Evolutionary conservation across 2,329 filamentous ascomycete species (phyloP).

Genomic region (Colletotrichum kahawae): DNA sequence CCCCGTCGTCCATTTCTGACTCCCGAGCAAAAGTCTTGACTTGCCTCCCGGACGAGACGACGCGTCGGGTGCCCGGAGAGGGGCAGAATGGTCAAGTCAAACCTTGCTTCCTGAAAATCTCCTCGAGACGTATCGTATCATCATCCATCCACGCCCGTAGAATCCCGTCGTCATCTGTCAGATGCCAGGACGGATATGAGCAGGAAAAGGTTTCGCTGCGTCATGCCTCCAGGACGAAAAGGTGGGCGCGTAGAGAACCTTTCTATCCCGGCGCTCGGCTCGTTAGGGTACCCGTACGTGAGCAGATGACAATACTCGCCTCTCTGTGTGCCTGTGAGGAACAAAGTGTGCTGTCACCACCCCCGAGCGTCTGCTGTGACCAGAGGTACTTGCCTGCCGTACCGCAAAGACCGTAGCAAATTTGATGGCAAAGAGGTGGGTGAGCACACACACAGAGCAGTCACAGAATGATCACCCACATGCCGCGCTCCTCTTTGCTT

Average conservation of each 20-base stretch:
- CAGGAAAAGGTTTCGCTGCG: not conserved
- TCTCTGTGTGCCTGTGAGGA: not conserved
- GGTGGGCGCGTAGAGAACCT: not conserved
- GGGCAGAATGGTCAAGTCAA: not conserved
- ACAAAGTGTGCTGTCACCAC: not conserved
- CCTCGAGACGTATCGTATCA: no score
- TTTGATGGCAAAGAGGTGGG: slow-evolving; percentile 1
- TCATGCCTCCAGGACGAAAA: not conserved
- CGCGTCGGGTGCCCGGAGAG: not conserved
- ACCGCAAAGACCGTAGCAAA: slow-evolving; percentile 2
- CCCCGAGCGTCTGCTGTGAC: not conserved
- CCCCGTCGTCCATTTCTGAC: not conserved
- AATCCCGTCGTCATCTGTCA: not conserved
- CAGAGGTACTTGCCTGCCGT: not conserved
- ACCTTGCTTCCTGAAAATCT: not conserved
- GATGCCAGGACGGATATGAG: not conserved
- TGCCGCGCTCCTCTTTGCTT: slow-evolving; percentile 16
- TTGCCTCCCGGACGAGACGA: not conserved
- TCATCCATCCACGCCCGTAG: not conserved
- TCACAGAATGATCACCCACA: slow-evolving; percentile 20
- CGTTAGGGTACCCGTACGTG: not conserved
- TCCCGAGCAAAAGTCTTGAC: not conserved
- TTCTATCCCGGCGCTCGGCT: not conserved
- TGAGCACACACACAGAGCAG: slow-evolving; percentile 10
- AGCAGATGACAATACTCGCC: not conserved